Conservation (phyloP, 2,329 filamentous ascomycete species). For the Paecilomyces dactylethromorphus region DNA sequence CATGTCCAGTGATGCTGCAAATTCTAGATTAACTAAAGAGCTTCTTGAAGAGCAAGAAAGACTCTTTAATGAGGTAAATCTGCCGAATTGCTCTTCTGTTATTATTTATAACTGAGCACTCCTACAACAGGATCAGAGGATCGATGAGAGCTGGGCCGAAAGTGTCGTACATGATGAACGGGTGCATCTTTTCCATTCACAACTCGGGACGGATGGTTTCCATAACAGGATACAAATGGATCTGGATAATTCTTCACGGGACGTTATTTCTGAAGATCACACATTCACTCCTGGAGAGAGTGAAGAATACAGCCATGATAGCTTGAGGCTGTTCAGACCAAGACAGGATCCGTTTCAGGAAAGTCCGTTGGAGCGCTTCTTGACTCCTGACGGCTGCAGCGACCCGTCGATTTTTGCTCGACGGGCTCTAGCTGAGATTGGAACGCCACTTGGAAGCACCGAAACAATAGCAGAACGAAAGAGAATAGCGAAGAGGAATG, state of each 20-base stretch:
- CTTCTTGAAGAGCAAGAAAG: background rate
- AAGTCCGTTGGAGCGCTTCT: slow-evolving; percentile 17
- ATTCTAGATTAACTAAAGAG: background rate
- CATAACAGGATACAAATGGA: background rate
- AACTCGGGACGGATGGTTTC: slow-evolving; percentile 1
- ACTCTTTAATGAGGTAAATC: background rate
- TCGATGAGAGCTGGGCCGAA: slow-evolving; percentile 8
- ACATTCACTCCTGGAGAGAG: background rate
- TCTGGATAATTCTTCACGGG: background rate
- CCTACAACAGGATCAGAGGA: background rate
- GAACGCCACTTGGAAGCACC: slow-evolving; percentile 9
- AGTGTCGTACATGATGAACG: slow-evolving; percentile 14
- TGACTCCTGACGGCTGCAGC: slow-evolving; percentile 14
- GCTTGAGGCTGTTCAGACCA: slow-evolving; percentile 9
- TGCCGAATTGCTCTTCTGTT: background rate
- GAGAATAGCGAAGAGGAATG: slow-evolving; percentile 7
- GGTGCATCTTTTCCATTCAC: slow-evolving; percentile 8
- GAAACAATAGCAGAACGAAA: slow-evolving; percentile 10
- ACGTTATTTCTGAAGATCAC: background rate
- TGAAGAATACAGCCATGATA: background rate
- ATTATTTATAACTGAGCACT: background rate
- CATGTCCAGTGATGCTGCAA: background rate
- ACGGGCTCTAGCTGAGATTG: slow-evolving; percentile 9
- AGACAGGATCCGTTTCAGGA: slow-evolving; percentile 5
- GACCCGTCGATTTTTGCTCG: slow-evolving; percentile 12